Conservation (phyloP, 2,329 filamentous ascomycete species). For the Oidium heveae region DNA sequence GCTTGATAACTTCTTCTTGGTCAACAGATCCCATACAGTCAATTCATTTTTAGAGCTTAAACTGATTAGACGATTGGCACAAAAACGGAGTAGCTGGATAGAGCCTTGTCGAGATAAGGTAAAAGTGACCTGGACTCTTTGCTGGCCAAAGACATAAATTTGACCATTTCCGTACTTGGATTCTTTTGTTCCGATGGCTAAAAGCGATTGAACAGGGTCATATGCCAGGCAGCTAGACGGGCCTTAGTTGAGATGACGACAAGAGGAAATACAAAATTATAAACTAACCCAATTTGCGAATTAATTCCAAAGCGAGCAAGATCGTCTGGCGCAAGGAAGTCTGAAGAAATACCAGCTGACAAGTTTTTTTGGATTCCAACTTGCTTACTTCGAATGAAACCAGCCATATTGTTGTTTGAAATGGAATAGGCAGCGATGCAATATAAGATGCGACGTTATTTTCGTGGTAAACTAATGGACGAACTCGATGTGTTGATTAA, state of each 20-base stretch:
- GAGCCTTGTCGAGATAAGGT: constrained; percentile 46
- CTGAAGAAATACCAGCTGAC: constrained; percentile 53
- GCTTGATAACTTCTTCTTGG: constrained; percentile 36
- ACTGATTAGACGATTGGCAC: constrained; percentile 60
- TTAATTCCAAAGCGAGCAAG: constrained; percentile 63
- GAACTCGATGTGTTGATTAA: too few species aligned
- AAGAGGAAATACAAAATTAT: neutral
- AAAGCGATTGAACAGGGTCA: constrained; percentile 77
- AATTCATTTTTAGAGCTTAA: constrained; percentile 73
- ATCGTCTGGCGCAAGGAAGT: constrained; percentile 63
- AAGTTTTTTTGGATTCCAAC: constrained; percentile 79
- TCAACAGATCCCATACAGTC: constrained; percentile 55
- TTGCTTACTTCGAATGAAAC: constrained; percentile 80
- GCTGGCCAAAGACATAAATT: constrained; percentile 71
- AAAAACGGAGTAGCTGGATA: constrained; percentile 59
- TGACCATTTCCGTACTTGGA: constrained; percentile 65
- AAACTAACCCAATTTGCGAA: constrained; percentile 36
- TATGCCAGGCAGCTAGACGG: constrained; percentile 57
- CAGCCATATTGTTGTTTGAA: constrained; percentile 33
- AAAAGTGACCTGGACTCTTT: constrained; percentile 53
- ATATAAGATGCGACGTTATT: too few species aligned
- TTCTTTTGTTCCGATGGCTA: constrained; percentile 77
- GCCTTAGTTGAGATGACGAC: constrained; percentile 3
- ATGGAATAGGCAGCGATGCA: too few species aligned
- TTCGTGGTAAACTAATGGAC: too few species aligned